Evolutionary conservation across 2,329 filamentous ascomycete species (phyloP).

Genomic region (Ascochyta koolunga): DNA sequence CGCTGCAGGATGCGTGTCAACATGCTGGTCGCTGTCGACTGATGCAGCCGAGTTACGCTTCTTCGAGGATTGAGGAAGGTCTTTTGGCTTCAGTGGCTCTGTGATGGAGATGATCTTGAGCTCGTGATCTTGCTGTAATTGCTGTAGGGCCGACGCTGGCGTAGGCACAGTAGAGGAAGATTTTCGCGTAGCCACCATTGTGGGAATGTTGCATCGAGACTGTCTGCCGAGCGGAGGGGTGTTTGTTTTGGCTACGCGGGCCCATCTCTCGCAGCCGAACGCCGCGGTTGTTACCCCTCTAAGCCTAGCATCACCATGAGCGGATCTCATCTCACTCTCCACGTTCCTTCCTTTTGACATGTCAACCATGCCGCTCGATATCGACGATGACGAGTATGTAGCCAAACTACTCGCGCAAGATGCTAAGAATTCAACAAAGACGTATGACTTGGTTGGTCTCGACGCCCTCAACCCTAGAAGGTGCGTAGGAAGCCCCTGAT

Average conservation of each 20-base stretch:
- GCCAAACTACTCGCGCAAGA: slow-evolving; percentile 80
- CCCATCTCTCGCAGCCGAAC: slow-evolving; percentile 23
- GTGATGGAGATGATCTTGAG: slow-evolving; percentile 78
- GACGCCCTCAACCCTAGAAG: slow-evolving; percentile 67
- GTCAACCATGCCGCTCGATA: slow-evolving; percentile 27
- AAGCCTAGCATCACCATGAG: slow-evolving; percentile 17
- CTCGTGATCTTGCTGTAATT: slow-evolving; percentile 64
- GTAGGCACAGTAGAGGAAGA: slow-evolving; percentile 28
- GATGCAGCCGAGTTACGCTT: slow-evolving; percentile 64
- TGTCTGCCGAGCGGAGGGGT: slow-evolving; percentile 18
- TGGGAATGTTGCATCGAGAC: slow-evolving; percentile 2
- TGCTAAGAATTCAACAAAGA: slow-evolving; percentile 73
- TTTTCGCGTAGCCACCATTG: slow-evolving; percentile 37
- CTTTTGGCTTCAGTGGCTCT: slow-evolving; percentile 70
- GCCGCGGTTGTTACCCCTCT: slow-evolving; percentile 28
- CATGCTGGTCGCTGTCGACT: slow-evolving; percentile 69
- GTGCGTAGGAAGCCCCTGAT: slow-evolving; percentile 45
- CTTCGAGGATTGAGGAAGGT: slow-evolving; percentile 47
- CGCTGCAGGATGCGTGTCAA: slow-evolving; percentile 70
- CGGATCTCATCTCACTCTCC: slow-evolving; percentile 5
- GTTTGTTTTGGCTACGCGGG: slow-evolving; percentile 39
- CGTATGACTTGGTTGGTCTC: slow-evolving; percentile 76
- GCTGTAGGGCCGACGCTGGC: slow-evolving; percentile 51
- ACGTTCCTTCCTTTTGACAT: neutral
- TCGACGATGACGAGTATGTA: slow-evolving; percentile 74